Percentiles rank a stretch among this genome's conserved stretches.
Conservation (phyloP, 2,329 filamentous ascomycete species). For the Talaromyces albobiverticillius region DNA sequence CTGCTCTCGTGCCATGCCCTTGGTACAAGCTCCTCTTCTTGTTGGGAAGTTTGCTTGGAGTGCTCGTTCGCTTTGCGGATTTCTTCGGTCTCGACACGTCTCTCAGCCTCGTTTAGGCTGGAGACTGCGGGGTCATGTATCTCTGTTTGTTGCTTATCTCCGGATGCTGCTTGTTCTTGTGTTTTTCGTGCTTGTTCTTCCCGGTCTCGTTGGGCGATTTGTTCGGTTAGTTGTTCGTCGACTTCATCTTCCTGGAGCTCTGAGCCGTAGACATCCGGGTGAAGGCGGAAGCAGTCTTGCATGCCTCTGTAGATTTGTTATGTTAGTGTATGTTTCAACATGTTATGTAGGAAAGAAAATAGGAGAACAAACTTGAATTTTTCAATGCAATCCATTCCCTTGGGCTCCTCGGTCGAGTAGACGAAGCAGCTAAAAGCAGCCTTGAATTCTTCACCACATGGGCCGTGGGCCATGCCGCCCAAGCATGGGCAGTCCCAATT, state of each 20-base stretch:
- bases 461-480: constrained; percentile 93
- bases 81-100: constrained; percentile 23
- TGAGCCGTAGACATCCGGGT: constrained; percentile 89
- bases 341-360: neutral
- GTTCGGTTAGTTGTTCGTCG: constrained; percentile 33
- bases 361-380: constrained; percentile 80
- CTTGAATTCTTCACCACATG: constrained; percentile 94
- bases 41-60: neutral
- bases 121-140: constrained; percentile 22
- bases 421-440: constrained; percentile 98
- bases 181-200: constrained; percentile 12
- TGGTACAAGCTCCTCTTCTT: constrained; percentile 48
- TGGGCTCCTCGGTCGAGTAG: constrained; percentile 89
- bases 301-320: constrained; percentile 68
- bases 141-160: neutral
- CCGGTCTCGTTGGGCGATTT: constrained; percentile 21
- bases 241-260: constrained; percentile 76
- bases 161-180: neutral
- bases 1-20: constrained; percentile 43
- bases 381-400: constrained; percentile 96
- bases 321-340: constrained; percentile 20
- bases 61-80: constrained; percentile 11
- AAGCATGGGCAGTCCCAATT: constrained; percentile 99
- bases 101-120: constrained; percentile 24
- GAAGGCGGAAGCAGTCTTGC: constrained; percentile 93